Conservation (phyloP, 768 basidiomycete species). For the Tulasnella sp. region DNA sequence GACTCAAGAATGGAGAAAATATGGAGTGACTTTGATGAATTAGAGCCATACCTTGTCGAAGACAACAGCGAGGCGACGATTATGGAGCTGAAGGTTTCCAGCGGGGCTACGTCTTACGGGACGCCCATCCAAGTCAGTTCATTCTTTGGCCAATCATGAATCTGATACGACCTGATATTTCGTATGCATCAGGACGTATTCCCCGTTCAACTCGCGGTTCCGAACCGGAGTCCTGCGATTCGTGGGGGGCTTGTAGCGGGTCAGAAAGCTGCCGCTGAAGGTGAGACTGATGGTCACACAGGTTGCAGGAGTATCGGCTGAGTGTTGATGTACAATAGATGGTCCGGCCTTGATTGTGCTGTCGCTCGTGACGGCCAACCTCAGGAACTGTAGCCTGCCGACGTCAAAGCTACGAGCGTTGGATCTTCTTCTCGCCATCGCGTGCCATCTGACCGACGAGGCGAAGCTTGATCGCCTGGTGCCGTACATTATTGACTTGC, state of each 20-base stretch:
- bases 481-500: constrained; percentile 79
- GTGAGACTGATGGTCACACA: constrained; percentile 25
- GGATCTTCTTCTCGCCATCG: constrained; percentile 75
- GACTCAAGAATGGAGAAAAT: constrained; percentile 74
- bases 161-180: no score
- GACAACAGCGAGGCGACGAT: constrained; percentile 33
- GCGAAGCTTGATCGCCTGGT: constrained; percentile 89
- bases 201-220: constrained; percentile 59
- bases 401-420: constrained; percentile 77
- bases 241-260: constrained; percentile 25
- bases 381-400: constrained; percentile 77
- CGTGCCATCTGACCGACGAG: constrained; percentile 79
- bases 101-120: constrained; percentile 2
- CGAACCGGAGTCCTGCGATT: constrained; percentile 53
- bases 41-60: constrained; percentile 59
- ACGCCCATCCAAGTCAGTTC: constrained; percentile 15
- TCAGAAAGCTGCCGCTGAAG: constrained; percentile 48
- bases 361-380: constrained; percentile 75
- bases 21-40: constrained; percentile 77
- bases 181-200: constrained; percentile 47
- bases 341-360: constrained; percentile 84
- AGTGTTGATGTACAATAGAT: constrained; percentile 37
- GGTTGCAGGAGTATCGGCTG: neutral
- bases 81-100: constrained; percentile 27
- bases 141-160: constrained; percentile 5